Evolutionary conservation across 2,329 filamentous ascomycete genomes (phyloP), one percentile per base, ranked within the genome.

Genomic region (Colletotrichum tofieldiae): DNA sequence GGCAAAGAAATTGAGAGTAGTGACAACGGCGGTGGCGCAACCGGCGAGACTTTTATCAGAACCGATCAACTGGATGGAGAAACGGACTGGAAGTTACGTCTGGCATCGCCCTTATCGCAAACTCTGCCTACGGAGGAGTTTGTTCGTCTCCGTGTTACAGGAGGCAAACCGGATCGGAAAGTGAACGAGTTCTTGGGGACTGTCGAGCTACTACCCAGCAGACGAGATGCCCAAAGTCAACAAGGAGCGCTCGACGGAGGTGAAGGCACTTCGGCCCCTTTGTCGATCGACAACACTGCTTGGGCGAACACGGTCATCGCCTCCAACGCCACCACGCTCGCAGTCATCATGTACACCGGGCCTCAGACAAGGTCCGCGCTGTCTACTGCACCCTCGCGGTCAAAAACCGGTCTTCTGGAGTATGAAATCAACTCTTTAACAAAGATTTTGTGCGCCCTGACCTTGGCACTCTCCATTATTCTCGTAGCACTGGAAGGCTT

Each of bases 251-350:
- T 82, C 41, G 79, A 82, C 45, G 78, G 78, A 20, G 83, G 83
- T 26, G 75, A 75, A 23, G 75, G 82, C 20, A 89, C 89, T 70
- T 93, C 93, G 6, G 90, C 92, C 2, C 91, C 95, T 1, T 86
- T 99, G 47, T 94, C 91, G 1, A 98, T 99, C 74, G 96, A 99
- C 82, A 98, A 99, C 79, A 98, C 96, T 9, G 96, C 97, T 12
- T 99, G 97, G 96, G 96, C 96, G 23, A 99, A 98, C 79, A 99
- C 96, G 0, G 93, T 99, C 32, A 93, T 99, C 72, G 96, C 96
- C 1, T 98, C 96, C 1, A 96, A 95, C 80, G 96, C 93, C 1
- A 93, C 90, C 5, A 96, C 96, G 0, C 87, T 98, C 71, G 96
- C 95, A 2, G 94, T 95, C 1, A 94, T 99, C 62, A 88, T 99